Evolutionary conservation across 768 basidiomycete genomes (phyloP), one percentile per base, ranked within the genome.

Genomic region (Pulveroboletus sp.): DNA sequence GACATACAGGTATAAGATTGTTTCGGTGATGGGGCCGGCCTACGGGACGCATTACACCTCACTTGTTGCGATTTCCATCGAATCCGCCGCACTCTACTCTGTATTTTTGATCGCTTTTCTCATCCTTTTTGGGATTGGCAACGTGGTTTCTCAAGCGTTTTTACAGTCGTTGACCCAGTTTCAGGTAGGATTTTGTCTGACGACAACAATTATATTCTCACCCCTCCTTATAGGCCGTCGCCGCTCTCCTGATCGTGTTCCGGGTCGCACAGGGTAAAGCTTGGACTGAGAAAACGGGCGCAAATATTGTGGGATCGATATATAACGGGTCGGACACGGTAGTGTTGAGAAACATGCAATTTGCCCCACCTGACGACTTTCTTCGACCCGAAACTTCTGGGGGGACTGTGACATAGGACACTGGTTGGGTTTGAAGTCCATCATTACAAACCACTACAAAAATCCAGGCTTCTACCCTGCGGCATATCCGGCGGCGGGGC

Each of bases 1-100:
- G 5, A 14, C 35, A 17, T 50, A 58, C 14, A 64, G 65, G n/a
- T 31, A 50, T 30, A 9, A 19, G 6, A 19, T 40, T 4, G 23
- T 23, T n/a, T 13, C 39, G 3, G 13, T 26, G 7, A 2, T 40
- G 13, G 39, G 24, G 10, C 24, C 39, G 4, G 11, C 16, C 5
- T 40, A 24, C 6, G 39, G 39, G 39, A 24, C 23, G 9, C 39
- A 9, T 12, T 40, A 40, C 16, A 40, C 39, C 8, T 40, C 39
- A 5, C 4, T 40, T 14, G 2, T 23, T 40, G 24, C 39, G 8
- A 26, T 40, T 13, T 16, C 26, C 7, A 12, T 40, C 16, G 23
- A 40, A 24, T 40, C 39, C 4, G 24, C 39, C 26, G 23, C 24
- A 8, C 14, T 40, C 2, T 40, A 40, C 23, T 40, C 39, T 17